Evolutionary conservation across 139 green algal genomes (phyloP).

Genomic region (Choricystis sp.): DNA sequence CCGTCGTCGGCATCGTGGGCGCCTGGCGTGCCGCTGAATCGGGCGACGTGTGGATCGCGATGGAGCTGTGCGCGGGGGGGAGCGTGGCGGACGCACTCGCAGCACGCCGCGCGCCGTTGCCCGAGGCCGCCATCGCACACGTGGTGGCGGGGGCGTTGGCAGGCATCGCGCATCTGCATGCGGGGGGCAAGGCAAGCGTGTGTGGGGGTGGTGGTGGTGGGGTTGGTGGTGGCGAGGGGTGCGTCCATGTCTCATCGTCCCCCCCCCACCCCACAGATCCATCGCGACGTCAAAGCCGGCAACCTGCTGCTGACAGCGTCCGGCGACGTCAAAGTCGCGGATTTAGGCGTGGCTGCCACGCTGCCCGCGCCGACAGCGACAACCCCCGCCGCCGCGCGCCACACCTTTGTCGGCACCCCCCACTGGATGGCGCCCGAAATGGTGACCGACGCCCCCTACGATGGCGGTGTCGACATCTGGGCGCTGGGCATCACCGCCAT

Average conservation of each 20-base stretch:
- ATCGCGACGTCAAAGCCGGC: conserved; percentile 91
- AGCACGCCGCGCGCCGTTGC: not conserved
- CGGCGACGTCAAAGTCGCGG: conserved; percentile 29
- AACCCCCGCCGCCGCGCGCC: conserved; percentile 73
- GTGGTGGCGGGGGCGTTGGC: not conserved
- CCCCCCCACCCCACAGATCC: conserved; percentile 26
- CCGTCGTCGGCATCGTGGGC: conserved; percentile 79
- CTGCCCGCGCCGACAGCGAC: too few species aligned
- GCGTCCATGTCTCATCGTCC: not conserved
- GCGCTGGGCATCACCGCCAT: conserved; percentile 78
- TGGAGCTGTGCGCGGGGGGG: conserved; percentile 95
- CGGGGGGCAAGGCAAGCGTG: too few species aligned
- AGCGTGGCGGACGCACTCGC: conserved; percentile 27
- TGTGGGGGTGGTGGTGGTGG: too few species aligned
- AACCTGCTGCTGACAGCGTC: conserved; percentile 81
- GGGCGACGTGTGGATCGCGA: conserved; percentile 76
- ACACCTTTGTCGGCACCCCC: conserved; percentile 88
- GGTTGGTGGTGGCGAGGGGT: too few species aligned
- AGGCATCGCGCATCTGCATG: not conserved
- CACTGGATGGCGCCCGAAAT: conserved; percentile 96
- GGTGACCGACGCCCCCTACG: conserved; percentile 76
- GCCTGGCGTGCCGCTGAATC: conserved; percentile 34
- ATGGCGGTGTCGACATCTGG: conserved; percentile 87
- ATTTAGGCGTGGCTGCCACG: conserved; percentile 40
- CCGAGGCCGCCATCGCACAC: not conserved